Evolutionary conservation across 176 grass and related monocot genomes (phyloP).

Genomic region (barley (Hordeum vulgare)): DNA sequence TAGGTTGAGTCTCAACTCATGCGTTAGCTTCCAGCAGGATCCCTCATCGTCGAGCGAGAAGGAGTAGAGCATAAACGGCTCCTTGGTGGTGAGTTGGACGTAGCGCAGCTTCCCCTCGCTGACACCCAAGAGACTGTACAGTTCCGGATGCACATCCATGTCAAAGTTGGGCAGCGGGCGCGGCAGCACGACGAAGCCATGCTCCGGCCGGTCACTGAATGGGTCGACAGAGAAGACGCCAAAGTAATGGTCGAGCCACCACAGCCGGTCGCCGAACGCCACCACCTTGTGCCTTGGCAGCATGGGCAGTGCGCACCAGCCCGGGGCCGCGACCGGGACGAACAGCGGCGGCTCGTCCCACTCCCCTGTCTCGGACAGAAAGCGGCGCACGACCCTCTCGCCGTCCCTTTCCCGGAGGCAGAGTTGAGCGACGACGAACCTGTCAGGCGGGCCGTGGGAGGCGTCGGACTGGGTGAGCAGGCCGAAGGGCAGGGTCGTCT

Average conservation of each 20-base stretch:
- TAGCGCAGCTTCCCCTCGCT: not conserved
- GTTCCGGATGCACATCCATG: not conserved
- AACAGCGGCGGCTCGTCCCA: not conserved
- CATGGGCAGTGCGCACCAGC: not conserved
- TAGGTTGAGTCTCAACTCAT: not conserved
- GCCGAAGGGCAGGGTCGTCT: not conserved
- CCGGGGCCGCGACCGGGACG: not conserved
- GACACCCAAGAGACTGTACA: not conserved
- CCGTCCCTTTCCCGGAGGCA: not conserved
- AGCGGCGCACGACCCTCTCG: not conserved
- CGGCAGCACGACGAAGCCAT: not conserved
- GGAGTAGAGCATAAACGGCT: not conserved
- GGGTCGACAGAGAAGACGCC: not conserved
- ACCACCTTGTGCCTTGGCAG: not conserved
- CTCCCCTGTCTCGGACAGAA: conserved; percentile 1
- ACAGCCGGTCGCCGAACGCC: not conserved
- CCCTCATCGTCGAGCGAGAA: not conserved
- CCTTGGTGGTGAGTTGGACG: not conserved
- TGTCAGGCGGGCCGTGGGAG: not conserved
- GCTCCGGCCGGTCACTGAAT: not conserved
- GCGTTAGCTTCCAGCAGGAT: not conserved
- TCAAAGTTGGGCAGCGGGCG: not conserved
- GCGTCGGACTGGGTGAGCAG: not conserved
- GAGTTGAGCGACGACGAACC: not conserved
- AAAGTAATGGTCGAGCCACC: not conserved